Evolutionary conservation across 2,329 filamentous ascomycete genomes (phyloP).

Genomic region (Karstenula rhodostoma): DNA sequence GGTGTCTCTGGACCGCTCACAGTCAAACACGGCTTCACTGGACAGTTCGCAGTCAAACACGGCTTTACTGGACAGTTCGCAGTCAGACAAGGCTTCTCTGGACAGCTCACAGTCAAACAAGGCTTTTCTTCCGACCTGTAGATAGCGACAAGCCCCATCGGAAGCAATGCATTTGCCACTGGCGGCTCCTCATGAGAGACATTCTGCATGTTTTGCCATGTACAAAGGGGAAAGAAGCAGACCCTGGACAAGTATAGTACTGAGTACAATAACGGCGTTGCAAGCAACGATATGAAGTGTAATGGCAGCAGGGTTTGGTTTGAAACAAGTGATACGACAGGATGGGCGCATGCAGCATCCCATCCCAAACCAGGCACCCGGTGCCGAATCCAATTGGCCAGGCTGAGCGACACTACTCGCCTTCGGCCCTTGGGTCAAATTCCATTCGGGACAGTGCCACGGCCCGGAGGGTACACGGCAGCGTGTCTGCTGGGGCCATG

Average conservation of each 20-base stretch:
- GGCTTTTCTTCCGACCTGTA: no score
- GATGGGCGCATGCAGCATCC: constrained; percentile 11
- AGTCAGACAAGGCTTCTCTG: no score
- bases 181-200: not conserved
- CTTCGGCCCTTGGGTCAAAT: constrained; percentile 1
- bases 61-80: no score
- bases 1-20: no score
- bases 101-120: no score
- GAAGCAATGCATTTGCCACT: no score
- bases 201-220: not conserved
- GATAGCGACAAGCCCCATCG: no score
- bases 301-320: not conserved
- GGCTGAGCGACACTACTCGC: constrained; percentile 3
- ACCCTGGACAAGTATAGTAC: not conserved
- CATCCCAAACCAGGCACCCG: constrained; percentile 27
- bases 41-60: no score
- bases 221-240: not conserved
- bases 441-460: constrained; percentile 11
- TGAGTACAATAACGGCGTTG: constrained; percentile 1
- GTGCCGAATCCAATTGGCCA: constrained; percentile 27
- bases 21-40: no score
- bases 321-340: constrained; percentile 2
- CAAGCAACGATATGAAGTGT: not conserved
- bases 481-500: constrained; percentile 17
- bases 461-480: constrained; percentile 11